phyloP scores from a whole-genome alignment of 106 monocot species.

The Phalaenopsis equestris region DNA sequence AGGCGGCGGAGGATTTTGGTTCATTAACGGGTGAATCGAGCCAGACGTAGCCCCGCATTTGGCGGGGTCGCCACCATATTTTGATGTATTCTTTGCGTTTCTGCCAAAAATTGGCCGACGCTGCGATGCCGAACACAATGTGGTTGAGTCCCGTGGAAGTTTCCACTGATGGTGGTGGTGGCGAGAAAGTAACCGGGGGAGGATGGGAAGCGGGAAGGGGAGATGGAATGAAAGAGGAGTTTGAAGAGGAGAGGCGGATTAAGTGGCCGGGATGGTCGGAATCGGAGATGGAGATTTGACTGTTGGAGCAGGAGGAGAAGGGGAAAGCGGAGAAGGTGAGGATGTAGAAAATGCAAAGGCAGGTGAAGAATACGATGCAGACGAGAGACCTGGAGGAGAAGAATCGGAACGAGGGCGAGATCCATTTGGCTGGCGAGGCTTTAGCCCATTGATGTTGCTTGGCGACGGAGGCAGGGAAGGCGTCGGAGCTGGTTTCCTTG shows the following conservation, averaged over 20 bases:
- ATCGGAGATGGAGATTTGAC: neutral
- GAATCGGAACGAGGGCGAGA: neutral
- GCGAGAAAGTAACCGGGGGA: neutral
- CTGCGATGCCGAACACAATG: constrained; percentile 61
- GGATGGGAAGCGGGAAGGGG: neutral
- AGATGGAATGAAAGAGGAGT: neutral
- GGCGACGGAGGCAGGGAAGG: neutral
- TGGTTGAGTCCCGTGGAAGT: constrained; percentile 29
- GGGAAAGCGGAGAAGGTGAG: constrained; percentile 28
- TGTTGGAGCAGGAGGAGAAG: constrained; percentile 14
- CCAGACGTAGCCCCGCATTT: constrained; percentile 5
- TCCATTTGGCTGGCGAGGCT: neutral
- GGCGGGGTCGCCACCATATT: constrained; percentile 5
- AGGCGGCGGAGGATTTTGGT: neutral
- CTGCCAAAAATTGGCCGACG: constrained; percentile 42
- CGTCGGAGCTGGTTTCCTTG: no score
- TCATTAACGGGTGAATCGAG: constrained; percentile 23
- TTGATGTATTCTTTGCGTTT: constrained; percentile 15
- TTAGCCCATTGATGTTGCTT: constrained; percentile 2
- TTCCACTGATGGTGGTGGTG: neutral
- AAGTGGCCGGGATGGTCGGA: constrained; percentile 4
- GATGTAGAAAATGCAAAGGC: constrained; percentile 26
- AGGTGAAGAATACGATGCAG: constrained; percentile 15
- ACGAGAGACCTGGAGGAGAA: constrained; percentile 11
- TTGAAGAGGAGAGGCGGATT: neutral